These are phyloP conservation scores for Tylopilus felleus DNA, from an alignment of 768 basidiomycete species.

Conservation along the genomic window DNA sequence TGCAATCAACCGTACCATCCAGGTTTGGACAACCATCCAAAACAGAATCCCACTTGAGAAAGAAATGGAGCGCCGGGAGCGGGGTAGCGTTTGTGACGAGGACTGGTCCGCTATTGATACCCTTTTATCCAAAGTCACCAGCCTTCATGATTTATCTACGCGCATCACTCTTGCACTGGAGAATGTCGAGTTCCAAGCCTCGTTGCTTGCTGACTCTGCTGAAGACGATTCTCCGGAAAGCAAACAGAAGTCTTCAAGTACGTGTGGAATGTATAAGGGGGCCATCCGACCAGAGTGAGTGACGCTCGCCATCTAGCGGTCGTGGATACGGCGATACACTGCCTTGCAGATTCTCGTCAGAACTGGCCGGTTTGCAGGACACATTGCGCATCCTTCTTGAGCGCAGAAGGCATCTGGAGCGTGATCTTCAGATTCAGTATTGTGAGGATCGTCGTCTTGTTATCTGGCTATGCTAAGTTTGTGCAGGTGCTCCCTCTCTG, in stretches of 20 bases:
- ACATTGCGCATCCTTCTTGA: slow-evolving; percentile 43
- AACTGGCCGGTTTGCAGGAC: slow-evolving; percentile 48
- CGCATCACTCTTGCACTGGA: slow-evolving; percentile 53
- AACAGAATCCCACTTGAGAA: slow-evolving; percentile 55
- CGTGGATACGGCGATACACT: neutral
- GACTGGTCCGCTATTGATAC: slow-evolving; percentile 59
- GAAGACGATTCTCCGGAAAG: slow-evolving; percentile 19
- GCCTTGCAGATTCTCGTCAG: slow-evolving; percentile 54
- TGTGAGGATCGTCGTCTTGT: slow-evolving; percentile 35
- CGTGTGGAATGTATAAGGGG: slow-evolving; percentile 43
- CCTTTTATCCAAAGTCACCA: slow-evolving; percentile 50
- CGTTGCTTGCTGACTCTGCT: slow-evolving; percentile 20
- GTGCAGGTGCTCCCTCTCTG: slow-evolving; percentile 64
- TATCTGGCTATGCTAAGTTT: slow-evolving; percentile 7
- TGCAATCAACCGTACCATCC: slow-evolving; percentile 60
- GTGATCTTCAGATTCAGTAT: slow-evolving; percentile 48
- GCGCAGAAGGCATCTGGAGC: slow-evolving; percentile 52
- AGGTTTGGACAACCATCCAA: slow-evolving; percentile 53
- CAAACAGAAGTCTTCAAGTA: slow-evolving; percentile 16
- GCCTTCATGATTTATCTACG: slow-evolving; percentile 49
- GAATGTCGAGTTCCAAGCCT: slow-evolving; percentile 22
- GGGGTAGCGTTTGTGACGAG: slow-evolving; percentile 12
- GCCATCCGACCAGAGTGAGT: slow-evolving; percentile 64
- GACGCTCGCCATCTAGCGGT: neutral
- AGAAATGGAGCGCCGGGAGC: slow-evolving; percentile 41